A percentile compares a stretch with the other conserved stretches of the same genome.
Evolutionary conservation across 495 filamentous ascomycete genomes (phyloP).

Genomic region (Peziza echinospora): DNA sequence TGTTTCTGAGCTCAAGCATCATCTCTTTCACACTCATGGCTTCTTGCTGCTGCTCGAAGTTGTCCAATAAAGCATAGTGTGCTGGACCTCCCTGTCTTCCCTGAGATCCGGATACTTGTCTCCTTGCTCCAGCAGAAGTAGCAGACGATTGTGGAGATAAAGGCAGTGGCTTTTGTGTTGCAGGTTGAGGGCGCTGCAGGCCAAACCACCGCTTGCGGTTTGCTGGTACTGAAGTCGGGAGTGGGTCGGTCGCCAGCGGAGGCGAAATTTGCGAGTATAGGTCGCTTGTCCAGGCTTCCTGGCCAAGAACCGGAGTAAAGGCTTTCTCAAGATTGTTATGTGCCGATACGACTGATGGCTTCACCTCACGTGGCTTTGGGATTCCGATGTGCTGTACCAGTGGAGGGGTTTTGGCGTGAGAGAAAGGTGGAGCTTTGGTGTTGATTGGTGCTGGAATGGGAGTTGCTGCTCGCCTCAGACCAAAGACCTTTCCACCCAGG

Average conservation of each 20-base stretch:
- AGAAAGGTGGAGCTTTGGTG: constrained; percentile 3
- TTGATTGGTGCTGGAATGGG: constrained; percentile 4
- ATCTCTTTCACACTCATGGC: constrained; percentile 28
- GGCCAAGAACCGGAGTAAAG: not conserved
- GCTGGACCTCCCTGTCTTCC: constrained; percentile 21
- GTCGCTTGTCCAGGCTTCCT: not conserved
- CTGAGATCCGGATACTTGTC: not conserved
- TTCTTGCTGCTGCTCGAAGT: constrained; percentile 45
- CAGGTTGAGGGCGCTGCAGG: not conserved
- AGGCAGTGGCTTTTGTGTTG: not conserved
- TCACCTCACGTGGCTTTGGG: not conserved
- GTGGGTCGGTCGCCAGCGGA: not conserved
- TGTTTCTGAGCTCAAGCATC: constrained; percentile 12
- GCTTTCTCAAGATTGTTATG: not conserved
- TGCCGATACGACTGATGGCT: not conserved
- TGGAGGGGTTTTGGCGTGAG: not conserved
- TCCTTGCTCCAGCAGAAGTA: not conserved
- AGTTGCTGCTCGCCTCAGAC: not conserved
- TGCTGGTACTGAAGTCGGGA: not conserved
- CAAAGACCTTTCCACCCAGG: not conserved
- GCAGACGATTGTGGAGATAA: not conserved
- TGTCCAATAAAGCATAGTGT: constrained; percentile 68
- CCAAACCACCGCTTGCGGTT: not conserved
- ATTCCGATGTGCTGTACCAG: not conserved
- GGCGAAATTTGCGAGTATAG: not conserved